A percentile compares a stretch with the other conserved stretches of the same genome.
These are phyloP conservation scores for Neopestalotiopsis sp. DNA, from an alignment of 2,329 filamentous ascomycete genomes.

Conservation along the genomic window DNA sequence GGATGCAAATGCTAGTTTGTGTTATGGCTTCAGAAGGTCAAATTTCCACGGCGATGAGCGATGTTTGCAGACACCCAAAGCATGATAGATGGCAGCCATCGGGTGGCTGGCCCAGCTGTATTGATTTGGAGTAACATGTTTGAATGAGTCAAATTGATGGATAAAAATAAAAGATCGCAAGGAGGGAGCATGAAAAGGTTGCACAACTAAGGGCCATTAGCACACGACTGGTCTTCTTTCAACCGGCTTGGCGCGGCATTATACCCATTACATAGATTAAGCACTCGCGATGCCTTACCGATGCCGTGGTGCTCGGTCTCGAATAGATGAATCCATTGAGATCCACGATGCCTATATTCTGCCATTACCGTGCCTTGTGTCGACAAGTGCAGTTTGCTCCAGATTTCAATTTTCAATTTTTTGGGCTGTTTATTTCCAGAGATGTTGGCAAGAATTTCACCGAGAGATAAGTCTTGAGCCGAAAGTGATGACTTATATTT, in stretches of 20 bases:
- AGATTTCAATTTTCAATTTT: too few relatives aligned
- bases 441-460: too few relatives aligned
- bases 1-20: neutral
- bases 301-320: neutral
- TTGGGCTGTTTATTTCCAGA: too few relatives aligned
- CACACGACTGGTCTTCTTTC: neutral
- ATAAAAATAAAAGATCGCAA: neutral
- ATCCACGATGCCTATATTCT: neutral
- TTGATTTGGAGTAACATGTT: neutral
- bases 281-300: neutral
- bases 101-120: neutral
- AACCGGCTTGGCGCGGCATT: slow-evolving; percentile 5
- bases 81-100: neutral
- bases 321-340: neutral
- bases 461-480: too few relatives aligned
- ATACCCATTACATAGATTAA: slow-evolving; percentile 9
- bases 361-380: too few relatives aligned
- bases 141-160: neutral
- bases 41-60: neutral
- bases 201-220: too few relatives aligned
- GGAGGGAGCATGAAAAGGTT: neutral
- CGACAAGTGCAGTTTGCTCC: too few relatives aligned
- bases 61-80: neutral
- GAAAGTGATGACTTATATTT: too few relatives aligned
- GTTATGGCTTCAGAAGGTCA: neutral